These are phyloP conservation scores for Nicotiana tomentosiformis DNA, from an alignment of 257 asterid species.

Conservation along the genomic window DNA sequence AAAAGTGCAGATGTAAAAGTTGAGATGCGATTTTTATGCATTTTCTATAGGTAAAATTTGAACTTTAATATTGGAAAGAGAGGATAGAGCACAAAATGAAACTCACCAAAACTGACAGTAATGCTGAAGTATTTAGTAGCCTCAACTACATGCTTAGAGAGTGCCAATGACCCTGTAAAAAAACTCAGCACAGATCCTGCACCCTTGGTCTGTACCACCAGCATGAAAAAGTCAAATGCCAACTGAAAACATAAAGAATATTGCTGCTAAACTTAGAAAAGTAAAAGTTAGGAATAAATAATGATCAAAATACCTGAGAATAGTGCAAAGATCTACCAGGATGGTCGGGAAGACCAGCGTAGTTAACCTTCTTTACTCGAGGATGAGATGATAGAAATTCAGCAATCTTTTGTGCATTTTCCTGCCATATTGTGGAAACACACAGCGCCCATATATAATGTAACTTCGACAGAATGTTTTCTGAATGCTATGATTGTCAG, in stretches of 20 bases:
- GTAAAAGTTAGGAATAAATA: neutral
- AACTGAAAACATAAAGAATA: too few relatives aligned
- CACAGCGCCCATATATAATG: too few relatives aligned
- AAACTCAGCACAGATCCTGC: conserved; percentile 97
- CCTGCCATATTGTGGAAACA: conserved; percentile 33
- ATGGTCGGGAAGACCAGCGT: conserved; percentile 78
- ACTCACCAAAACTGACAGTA: conserved; percentile 80
- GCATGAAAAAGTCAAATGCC: too few relatives aligned
- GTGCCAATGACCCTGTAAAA: conserved; percentile 75
- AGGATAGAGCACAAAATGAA: neutral
- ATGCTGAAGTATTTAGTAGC: conserved; percentile 69
- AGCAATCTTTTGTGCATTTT: conserved; percentile 81
- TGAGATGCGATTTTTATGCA: too few relatives aligned
- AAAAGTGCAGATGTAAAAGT: too few relatives aligned
- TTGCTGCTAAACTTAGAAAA: too few relatives aligned
- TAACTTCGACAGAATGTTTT: too few relatives aligned
- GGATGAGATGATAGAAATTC: conserved; percentile 81
- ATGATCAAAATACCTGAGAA: conserved; percentile 52
- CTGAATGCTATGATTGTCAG: too few relatives aligned
- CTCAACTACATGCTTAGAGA: conserved; percentile 83
- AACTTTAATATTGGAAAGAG: neutral
- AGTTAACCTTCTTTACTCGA: conserved; percentile 59
- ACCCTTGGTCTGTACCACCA: conserved; percentile 62
- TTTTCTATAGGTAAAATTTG: neutral
- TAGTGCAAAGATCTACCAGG: conserved; percentile 76